A percentile compares a stretch with the other conserved stretches of the same genome.
Evolutionary conservation across 192 early-diverging fungal genomes (phyloP).

Genomic region (Lunasporangiospora selenospora): DNA sequence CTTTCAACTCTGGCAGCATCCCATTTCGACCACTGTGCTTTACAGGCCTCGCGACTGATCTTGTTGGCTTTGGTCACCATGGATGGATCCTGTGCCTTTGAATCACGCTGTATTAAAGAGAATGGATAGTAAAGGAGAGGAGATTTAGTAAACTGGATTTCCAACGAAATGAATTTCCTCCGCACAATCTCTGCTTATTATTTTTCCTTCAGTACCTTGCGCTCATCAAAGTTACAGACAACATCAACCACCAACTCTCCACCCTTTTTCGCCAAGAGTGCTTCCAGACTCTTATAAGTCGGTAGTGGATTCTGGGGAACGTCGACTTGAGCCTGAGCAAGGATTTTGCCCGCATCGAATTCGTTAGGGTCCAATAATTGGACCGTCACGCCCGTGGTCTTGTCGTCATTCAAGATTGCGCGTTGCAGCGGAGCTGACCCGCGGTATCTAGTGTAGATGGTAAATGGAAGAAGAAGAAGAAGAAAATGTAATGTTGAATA

Average conservation of each 20-base stretch:
- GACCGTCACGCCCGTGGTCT: constrained; percentile 81
- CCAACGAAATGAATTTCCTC: too few species aligned
- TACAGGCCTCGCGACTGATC: constrained; percentile 62
- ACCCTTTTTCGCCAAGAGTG: constrained; percentile 61
- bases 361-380: constrained; percentile 79
- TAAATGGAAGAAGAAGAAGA: not conserved
- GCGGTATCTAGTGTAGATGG: constrained; percentile 59
- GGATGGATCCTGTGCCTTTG: constrained; percentile 66
- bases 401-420: constrained; percentile 80
- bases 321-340: constrained; percentile 71
- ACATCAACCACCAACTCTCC: constrained; percentile 67
- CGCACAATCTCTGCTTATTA: too few species aligned
- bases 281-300: constrained; percentile 41
- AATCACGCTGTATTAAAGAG: constrained; percentile 50
- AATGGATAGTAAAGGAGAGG: too few species aligned
- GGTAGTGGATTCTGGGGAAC: too few species aligned
- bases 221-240: constrained; percentile 62
- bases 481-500: too few species aligned
- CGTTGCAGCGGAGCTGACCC: constrained; percentile 92
- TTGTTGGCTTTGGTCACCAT: constrained; percentile 75
- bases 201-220: too few species aligned
- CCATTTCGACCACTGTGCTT: constrained; percentile 68
- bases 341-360: constrained; percentile 89
- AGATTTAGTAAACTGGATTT: too few species aligned
- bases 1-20: constrained; percentile 65